Evolutionary conservation across 2,329 filamentous ascomycete species (phyloP).

Genomic region (Calcarisporium arbuscula): DNA sequence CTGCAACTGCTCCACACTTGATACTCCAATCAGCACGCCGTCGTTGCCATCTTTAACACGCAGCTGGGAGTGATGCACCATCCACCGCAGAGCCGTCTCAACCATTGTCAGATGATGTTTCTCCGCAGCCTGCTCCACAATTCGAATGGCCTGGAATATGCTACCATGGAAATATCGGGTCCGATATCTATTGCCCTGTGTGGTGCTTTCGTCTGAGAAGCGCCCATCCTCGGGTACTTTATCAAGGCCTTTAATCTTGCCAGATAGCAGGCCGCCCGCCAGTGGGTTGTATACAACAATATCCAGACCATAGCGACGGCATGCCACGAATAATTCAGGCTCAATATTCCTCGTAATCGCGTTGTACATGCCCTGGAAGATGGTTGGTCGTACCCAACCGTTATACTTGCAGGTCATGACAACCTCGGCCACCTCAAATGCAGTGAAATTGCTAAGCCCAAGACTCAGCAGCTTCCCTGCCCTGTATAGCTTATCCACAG

Average conservation of each 20-base stretch:
- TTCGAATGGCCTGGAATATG: slow-evolving; percentile 49
- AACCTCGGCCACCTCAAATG: slow-evolving; percentile 75
- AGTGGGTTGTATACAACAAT: slow-evolving; percentile 11
- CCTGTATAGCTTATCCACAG: slow-evolving; percentile 4
- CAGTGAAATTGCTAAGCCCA: slow-evolving; percentile 70
- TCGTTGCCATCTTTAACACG: slow-evolving; percentile 34
- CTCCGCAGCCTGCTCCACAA: slow-evolving; percentile 56
- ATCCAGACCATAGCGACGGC: slow-evolving; percentile 9
- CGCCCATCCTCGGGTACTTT: slow-evolving; percentile 1
- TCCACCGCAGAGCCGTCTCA: slow-evolving; percentile 64
- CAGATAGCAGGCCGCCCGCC: slow-evolving; percentile 6
- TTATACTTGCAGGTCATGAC: slow-evolving; percentile 66
- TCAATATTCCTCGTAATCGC: slow-evolving; percentile 65
- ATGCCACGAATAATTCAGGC: slow-evolving; percentile 57
- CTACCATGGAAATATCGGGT: slow-evolving; percentile 55
- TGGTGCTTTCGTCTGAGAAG: slow-evolving; percentile 1
- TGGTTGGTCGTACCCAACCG: slow-evolving; percentile 68
- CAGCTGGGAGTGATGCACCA: slow-evolving; percentile 56
- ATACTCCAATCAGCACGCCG: slow-evolving; percentile 45
- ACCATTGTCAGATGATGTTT: slow-evolving; percentile 59
- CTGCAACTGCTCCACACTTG: slow-evolving; percentile 40
- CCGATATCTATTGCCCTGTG: slow-evolving; percentile 1
- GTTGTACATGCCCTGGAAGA: slow-evolving; percentile 79
- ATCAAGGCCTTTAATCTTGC: slow-evolving; percentile 1
- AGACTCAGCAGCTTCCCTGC: slow-evolving; percentile 67